A percentile compares a stretch with the other conserved stretches of the same genome.
Evolutionary conservation across 306 rosid genomes (phyloP).

Genomic region (Datisca glomerata): DNA sequence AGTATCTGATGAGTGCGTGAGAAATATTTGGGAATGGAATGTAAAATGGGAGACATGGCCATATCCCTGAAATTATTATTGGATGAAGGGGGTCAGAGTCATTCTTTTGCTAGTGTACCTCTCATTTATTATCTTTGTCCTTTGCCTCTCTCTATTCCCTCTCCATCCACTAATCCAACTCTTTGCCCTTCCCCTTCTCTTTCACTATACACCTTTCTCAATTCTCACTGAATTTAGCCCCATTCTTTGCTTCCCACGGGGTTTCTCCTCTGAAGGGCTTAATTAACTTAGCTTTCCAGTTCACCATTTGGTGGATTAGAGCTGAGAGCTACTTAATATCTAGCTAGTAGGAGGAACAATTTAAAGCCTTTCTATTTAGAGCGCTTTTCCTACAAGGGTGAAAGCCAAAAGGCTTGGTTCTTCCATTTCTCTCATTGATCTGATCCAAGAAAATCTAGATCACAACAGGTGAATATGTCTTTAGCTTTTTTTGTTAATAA

Average conservation of each 20-base stretch:
- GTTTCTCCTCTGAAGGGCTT: slow-evolving; percentile 11
- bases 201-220: slow-evolving; percentile 18
- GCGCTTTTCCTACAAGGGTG: too few species aligned
- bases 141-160: slow-evolving; percentile 75
- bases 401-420: slow-evolving; percentile 9
- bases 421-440: slow-evolving; percentile 8
- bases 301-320: neutral
- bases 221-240: slow-evolving; percentile 35
- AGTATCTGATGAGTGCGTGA: slow-evolving; percentile 28
- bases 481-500: slow-evolving; percentile 1
- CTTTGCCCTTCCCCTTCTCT: slow-evolving; percentile 26
- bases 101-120: slow-evolving; percentile 72
- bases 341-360: neutral
- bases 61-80: slow-evolving; percentile 56
- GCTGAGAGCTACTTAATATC: neutral
- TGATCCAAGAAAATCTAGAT: slow-evolving; percentile 15
- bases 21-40: slow-evolving; percentile 25
- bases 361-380: neutral
- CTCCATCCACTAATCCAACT: slow-evolving; percentile 75
- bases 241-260: slow-evolving; percentile 17
- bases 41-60: slow-evolving; percentile 53
- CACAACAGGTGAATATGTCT: slow-evolving; percentile 6
- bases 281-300: too few species aligned
- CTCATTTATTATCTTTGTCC: slow-evolving; percentile 90
- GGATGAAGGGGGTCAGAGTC: slow-evolving; percentile 80